Base-by-base conservation (phyloP, 495 filamentous ascomycete species). In the Hyaloscypha bicolor region DNA sequence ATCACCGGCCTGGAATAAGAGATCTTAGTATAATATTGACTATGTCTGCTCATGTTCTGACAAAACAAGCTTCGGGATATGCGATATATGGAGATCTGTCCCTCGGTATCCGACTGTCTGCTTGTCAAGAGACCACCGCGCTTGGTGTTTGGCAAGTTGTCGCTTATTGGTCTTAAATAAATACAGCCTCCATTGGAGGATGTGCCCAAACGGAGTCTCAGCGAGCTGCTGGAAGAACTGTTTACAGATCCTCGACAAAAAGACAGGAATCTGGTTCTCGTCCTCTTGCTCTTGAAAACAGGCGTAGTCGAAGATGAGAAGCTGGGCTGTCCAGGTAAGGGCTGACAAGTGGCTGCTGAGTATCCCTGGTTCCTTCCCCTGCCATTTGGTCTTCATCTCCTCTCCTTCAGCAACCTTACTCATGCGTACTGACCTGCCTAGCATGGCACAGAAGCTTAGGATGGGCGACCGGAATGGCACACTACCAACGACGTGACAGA, bases 141-240 rank as follows among this genome's bases (percentile, higher is more conserved):
- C 61, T 45, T 69, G 42, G 56, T 69, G 56, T 45, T 69, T 69
- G 1, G 35, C 32, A 60, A 69, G 35, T 37, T 8, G 35, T 37
- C 12, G 35, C 35, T 37, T 37, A 37, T 1, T 8, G 8, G 12
- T 63, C 8, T 6, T 6, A 53, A 68, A 68, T 11, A 68, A 45
- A 48, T 68, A 68, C 0, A 68, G 60, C 51, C 66, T 33, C 62
- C 31, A 69, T 37, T 69, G 42, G 9, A 69, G 53, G 39, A 69
- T 69, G 22, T 69, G 35, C 16, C 55, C 45, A 55, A 69, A 69
- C 21, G 35, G 61, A 33, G 62, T 69, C 66, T 69, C 45, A 22
- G 66, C 66, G 6, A 69, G 55, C 55, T 69, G 53, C 53, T 69
- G 53, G 45, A 69, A 69, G 66, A 64, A 64, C 21, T 59, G 51